A percentile compares a stretch with the other conserved stretches of the same genome.
These are phyloP conservation scores for Circinella umbellata DNA, from an alignment of 371 early-diverging fungal genomes.

Conservation along the genomic window DNA sequence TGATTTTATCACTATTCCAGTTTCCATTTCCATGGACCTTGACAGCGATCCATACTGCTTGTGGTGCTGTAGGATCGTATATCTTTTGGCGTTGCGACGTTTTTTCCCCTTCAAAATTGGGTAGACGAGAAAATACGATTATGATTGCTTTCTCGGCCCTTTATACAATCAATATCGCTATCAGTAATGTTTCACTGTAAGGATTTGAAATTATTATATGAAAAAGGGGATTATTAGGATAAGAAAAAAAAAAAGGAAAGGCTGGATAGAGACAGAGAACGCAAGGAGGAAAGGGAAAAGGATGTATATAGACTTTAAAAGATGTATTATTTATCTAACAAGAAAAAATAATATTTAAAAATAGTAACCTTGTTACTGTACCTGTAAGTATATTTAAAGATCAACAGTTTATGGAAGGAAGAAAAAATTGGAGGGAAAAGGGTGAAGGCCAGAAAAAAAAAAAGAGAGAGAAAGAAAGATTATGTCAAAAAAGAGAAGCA, in stretches of 20 bases:
- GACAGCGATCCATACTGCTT: constrained; percentile 85
- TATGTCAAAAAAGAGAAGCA: not conserved
- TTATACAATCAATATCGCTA: constrained; percentile 90
- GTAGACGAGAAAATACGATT: constrained; percentile 64
- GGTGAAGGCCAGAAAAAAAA: too few species aligned
- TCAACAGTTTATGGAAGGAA: too few species aligned
- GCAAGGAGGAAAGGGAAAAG: too few species aligned
- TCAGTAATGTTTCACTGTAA: constrained; percentile 85
- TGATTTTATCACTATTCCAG: constrained; percentile 72
- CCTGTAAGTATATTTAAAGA: constrained; percentile 33
- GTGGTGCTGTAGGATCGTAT: constrained; percentile 69
- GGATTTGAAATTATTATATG: constrained; percentile 26
- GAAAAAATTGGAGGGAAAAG: too few species aligned
- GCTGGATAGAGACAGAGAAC: too few species aligned
- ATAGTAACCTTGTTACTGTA: constrained; percentile 51
- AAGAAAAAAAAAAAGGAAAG: too few species aligned
- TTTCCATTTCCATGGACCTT: constrained; percentile 92
- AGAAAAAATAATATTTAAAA: not conserved
- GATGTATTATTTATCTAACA: too few species aligned
- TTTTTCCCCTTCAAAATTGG: constrained; percentile 66
- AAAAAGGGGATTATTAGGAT: too few species aligned
- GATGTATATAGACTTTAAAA: too few species aligned
- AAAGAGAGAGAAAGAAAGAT: not conserved
- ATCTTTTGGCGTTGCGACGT: constrained; percentile 51
- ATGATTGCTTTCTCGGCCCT: constrained; percentile 84